phyloP scores from a whole-genome alignment of 148 eudicot genomes.

The Nepenthes mirabilis region DNA sequence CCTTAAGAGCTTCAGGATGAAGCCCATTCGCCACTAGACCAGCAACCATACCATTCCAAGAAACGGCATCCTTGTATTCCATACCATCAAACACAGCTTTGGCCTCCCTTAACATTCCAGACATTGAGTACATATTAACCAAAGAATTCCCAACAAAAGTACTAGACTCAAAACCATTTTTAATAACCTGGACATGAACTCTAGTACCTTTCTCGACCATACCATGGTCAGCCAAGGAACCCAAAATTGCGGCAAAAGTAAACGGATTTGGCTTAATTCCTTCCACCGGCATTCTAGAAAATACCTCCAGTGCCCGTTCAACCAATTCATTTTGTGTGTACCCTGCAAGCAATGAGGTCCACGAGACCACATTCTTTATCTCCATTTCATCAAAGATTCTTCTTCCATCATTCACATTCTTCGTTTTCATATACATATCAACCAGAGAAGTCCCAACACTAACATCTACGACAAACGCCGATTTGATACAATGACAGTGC shows the following conservation, averaged over 20 bases:
- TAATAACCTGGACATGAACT: constrained; percentile 55
- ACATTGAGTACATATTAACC: constrained; percentile 65
- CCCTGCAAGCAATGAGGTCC: constrained; percentile 84
- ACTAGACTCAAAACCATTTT: constrained; percentile 44
- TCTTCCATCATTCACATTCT: constrained; percentile 34
- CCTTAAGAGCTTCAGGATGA: constrained; percentile 48
- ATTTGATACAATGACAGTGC: constrained; percentile 52
- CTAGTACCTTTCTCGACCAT: constrained; percentile 44
- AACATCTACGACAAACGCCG: constrained; percentile 54
- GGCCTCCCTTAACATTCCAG: constrained; percentile 48
- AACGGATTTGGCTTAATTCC: constrained; percentile 62
- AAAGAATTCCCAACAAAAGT: constrained; percentile 66
- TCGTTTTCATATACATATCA: constrained; percentile 74
- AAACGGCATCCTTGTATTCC: constrained; percentile 42
- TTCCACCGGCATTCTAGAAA: constrained; percentile 39
- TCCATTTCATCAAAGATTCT: constrained; percentile 50
- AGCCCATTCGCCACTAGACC: constrained; percentile 63
- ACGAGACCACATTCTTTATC: constrained; percentile 73
- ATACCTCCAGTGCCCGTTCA: constrained; percentile 33
- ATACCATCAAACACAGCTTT: constrained; percentile 36
- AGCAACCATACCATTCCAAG: constrained; percentile 84
- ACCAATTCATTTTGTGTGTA: constrained; percentile 41
- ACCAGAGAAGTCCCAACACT: constrained; percentile 84
- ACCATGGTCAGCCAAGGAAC: constrained; percentile 50
- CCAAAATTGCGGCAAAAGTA: constrained; percentile 62